Conservation (phyloP, 2,329 filamentous ascomycete species). For the Penicillium nordicum region DNA sequence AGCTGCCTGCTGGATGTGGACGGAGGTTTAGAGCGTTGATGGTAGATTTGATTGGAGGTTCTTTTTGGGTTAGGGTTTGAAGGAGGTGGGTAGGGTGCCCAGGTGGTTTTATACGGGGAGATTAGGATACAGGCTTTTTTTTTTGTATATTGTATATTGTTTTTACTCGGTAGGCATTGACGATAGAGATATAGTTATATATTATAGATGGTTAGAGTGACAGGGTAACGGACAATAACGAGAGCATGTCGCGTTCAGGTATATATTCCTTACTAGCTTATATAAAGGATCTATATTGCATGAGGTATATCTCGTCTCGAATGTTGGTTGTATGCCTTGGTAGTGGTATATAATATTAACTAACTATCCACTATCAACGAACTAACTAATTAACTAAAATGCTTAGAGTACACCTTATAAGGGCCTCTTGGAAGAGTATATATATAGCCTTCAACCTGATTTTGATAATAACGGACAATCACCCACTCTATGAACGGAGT, state of each 20-base stretch:
- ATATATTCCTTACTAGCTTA: neutral
- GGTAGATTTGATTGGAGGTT: too few species aligned
- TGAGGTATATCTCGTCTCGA: neutral
- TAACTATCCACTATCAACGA: too few species aligned
- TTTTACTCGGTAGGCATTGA: neutral
- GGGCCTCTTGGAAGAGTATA: too few species aligned
- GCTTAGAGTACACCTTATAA: too few species aligned
- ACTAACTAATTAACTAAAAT: too few species aligned
- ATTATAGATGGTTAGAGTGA: neutral
- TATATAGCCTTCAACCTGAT: neutral
- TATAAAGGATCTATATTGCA: too few species aligned
- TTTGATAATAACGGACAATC: neutral
- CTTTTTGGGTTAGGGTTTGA: too few species aligned
- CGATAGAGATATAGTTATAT: neutral
- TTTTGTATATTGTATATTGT: neutral
- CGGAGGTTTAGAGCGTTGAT: conserved; percentile 49
- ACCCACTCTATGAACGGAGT: neutral
- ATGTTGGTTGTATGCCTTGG: neutral
- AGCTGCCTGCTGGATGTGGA: conserved; percentile 60
- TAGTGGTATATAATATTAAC: too few species aligned
- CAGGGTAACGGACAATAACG: neutral
- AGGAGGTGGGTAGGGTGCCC: too few species aligned
- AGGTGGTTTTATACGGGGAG: too few species aligned
- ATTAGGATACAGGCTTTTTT: too few species aligned
- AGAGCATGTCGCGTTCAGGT: neutral